Percentiles rank a stretch among this genome's conserved stretches.
Conservation (phyloP, 495 filamentous ascomycete species). For the Aspergillus homomorphus region DNA sequence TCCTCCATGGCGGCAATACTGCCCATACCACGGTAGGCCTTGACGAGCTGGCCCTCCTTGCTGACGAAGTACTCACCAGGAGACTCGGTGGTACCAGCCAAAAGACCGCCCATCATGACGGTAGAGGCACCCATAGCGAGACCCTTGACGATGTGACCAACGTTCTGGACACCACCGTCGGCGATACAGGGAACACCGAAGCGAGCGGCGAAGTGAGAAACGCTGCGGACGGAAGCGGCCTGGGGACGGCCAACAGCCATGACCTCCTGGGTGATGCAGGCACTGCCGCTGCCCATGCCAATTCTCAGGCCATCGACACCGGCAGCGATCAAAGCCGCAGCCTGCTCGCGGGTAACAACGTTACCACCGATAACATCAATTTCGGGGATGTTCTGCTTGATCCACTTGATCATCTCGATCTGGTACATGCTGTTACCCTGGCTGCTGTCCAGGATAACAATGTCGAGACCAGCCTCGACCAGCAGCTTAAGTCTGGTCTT, state of each 20-base stretch:
- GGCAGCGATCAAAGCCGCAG: constrained; percentile 85
- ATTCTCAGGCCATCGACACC: constrained; percentile 96
- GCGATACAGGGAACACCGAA: constrained; percentile 98
- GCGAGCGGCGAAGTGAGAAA: constrained; percentile 78
- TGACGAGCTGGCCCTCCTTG: constrained; percentile 93
- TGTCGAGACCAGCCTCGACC: constrained; percentile 91
- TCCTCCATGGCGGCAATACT: constrained; percentile 99
- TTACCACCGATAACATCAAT: constrained; percentile 97
- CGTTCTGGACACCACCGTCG: constrained; percentile 96
- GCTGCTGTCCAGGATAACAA: constrained; percentile 91
- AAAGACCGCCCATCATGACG: constrained; percentile 98
- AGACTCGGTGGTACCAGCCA: constrained; percentile 96
- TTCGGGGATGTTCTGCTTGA: constrained; percentile 79
- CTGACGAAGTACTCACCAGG: constrained; percentile 96
- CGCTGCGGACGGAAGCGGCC: constrained; percentile 85
- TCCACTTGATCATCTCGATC: constrained; percentile 92
- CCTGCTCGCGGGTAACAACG: constrained; percentile 94
- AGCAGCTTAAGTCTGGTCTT: constrained; percentile 82
- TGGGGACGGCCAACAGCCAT: constrained; percentile 98
- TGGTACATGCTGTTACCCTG: constrained; percentile 98
- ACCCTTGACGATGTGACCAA: constrained; percentile 98
- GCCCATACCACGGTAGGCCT: constrained; percentile 98
- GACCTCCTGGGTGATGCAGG: constrained; percentile 99
- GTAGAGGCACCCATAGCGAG: constrained; percentile 90
- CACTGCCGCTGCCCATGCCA: constrained; percentile 96